These are phyloP conservation scores for Arthrobotrys iridis DNA, from an alignment of 2,329 filamentous ascomycete genomes.

Conservation along the genomic window DNA sequence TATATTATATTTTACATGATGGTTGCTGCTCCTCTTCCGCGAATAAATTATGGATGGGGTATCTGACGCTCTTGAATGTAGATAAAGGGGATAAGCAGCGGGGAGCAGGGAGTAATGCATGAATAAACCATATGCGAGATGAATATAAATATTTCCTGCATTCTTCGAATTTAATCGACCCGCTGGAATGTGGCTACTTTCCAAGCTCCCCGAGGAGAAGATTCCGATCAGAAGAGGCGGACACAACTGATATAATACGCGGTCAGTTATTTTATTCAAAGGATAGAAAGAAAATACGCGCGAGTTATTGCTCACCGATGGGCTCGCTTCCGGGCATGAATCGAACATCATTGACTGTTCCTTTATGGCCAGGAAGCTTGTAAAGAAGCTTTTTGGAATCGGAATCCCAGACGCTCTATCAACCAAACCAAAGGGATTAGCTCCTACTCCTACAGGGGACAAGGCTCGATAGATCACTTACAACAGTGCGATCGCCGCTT, in stretches of 20 bases:
- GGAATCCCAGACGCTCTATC: conserved; percentile 76
- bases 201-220: conserved; percentile 81
- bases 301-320: conserved; percentile 74
- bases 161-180: not conserved
- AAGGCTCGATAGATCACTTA: conserved; percentile 62
- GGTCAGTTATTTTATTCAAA: not conserved
- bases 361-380: conserved; percentile 94
- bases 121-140: not conserved
- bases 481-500: conserved; percentile 87
- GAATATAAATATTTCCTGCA: not conserved
- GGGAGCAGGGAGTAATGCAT: not conserved
- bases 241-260: conserved; percentile 72
- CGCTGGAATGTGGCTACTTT: conserved; percentile 47
- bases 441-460: not conserved
- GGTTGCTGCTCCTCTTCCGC: not conserved
- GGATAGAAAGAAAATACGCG: not conserved
- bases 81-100: not conserved
- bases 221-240: conserved; percentile 87
- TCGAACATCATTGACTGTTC: conserved; percentile 92
- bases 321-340: conserved; percentile 87
- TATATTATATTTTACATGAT: conserved; percentile 1
- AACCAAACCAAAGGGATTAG: not conserved
- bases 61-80: not conserved
- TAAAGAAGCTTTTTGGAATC: conserved; percentile 90
- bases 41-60: not conserved